phyloP scores from a whole-genome alignment of 306 rosid genomes.

The Ormosia emarginata region DNA sequence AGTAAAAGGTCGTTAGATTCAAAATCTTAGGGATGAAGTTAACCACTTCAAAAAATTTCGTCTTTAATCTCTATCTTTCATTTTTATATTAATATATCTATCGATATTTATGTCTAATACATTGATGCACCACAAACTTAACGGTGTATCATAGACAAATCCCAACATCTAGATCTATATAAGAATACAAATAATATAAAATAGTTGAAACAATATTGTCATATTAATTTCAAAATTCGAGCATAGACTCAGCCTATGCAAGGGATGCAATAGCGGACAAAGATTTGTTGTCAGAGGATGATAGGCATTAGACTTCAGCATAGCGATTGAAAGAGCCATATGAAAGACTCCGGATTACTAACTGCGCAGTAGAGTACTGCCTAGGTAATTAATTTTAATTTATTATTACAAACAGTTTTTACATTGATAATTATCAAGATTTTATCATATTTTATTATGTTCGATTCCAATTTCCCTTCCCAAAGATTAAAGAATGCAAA shows the following conservation, averaged over 20 bases:
- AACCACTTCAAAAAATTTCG: no score
- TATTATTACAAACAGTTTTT: not conserved
- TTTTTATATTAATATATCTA: no score
- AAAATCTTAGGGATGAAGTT: no score
- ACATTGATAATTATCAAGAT: not conserved
- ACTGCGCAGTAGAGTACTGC: not conserved
- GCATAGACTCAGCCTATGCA: not conserved
- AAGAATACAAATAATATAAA: not conserved
- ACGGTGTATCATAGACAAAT: no score
- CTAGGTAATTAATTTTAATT: not conserved
- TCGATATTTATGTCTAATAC: no score
- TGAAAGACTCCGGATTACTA: not conserved
- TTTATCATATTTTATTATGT: not conserved
- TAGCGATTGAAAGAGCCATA: not conserved
- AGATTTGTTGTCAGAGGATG: not conserved
- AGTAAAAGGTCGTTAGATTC: no score
- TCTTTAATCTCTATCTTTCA: no score
- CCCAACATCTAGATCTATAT: not conserved
- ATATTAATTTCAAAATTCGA: not conserved
- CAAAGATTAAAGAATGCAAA: not conserved
- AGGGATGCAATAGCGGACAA: not conserved
- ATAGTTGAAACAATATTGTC: not conserved
- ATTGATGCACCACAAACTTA: no score
- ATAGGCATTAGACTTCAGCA: not conserved
- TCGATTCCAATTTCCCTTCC: not conserved